These are phyloP conservation scores for Brettanomyces naardenensis DNA, from an alignment of 805 yeast genomes.

Conservation along the genomic window DNA sequence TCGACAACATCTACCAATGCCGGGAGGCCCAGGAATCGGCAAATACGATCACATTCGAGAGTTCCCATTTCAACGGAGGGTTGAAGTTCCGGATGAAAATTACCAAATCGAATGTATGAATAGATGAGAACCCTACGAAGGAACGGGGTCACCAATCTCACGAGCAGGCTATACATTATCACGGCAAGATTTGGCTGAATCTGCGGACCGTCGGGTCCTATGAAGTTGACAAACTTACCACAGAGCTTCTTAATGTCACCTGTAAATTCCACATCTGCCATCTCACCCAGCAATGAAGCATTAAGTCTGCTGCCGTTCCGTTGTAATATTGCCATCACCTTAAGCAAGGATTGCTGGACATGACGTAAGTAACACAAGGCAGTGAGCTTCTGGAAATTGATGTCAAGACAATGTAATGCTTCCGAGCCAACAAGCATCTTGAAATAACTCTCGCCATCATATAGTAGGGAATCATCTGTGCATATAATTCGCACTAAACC, in stretches of 20 bases:
- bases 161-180: conserved; percentile 43
- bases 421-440: conserved; percentile 41
- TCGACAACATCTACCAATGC: conserved; percentile 22
- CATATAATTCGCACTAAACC: conserved; percentile 51
- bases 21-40: conserved; percentile 42
- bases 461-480: conserved; percentile 27
- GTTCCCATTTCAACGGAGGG: conserved; percentile 6
- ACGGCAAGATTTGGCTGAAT: conserved; percentile 25
- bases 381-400: conserved; percentile 39
- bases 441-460: conserved; percentile 41
- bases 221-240: conserved; percentile 14
- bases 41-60: conserved; percentile 49
- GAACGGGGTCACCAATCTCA: conserved; percentile 55
- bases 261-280: neutral
- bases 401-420: conserved; percentile 39
- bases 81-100: conserved; percentile 7
- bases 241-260: conserved; percentile 10
- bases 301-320: neutral
- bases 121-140: conserved; percentile 55
- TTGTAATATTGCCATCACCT: conserved; percentile 13
- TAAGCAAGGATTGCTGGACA: conserved; percentile 38
- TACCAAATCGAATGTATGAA: conserved; percentile 40
- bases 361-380: conserved; percentile 43
- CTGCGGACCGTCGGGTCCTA: conserved; percentile 15
- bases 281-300: neutral